Conservation (phyloP, 2,329 filamentous ascomycete genomes). For the Neonectria magnoliae region DNA sequence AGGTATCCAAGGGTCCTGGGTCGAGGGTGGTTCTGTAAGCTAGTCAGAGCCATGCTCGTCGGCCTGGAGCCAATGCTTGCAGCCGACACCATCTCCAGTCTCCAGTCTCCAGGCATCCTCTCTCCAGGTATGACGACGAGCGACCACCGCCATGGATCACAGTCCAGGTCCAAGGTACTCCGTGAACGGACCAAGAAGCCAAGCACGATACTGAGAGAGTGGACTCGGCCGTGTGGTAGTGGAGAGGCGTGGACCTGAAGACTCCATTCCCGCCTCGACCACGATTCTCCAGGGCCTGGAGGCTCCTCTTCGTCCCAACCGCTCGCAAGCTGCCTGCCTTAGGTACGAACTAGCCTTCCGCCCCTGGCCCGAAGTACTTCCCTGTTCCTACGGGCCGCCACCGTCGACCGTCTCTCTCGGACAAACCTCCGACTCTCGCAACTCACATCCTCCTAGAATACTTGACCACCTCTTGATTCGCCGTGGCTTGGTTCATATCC, state of each 20-base stretch:
- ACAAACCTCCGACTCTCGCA: neutral
- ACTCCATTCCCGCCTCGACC: slow-evolving; percentile 18
- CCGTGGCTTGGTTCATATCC: slow-evolving; percentile 23
- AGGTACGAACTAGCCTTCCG: neutral
- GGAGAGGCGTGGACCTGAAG: slow-evolving; percentile 9
- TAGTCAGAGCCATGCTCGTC: neutral
- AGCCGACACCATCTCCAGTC: slow-evolving; percentile 1
- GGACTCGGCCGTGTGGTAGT: slow-evolving; percentile 24
- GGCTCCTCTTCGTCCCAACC: slow-evolving; percentile 4
- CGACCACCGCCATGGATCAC: neutral
- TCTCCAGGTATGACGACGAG: slow-evolving; percentile 23
- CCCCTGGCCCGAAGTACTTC: neutral
- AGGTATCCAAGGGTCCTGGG: slow-evolving; percentile 9
- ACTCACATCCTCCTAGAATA: neutral
- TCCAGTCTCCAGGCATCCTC: slow-evolving; percentile 14
- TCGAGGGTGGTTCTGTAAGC: neutral
- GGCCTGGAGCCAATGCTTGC: slow-evolving; percentile 11
- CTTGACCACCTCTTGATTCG: slow-evolving; percentile 1
- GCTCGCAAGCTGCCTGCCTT: neutral
- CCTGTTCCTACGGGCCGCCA: neutral
- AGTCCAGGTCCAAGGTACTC: neutral
- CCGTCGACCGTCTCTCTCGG: neutral
- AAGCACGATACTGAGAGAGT: slow-evolving; percentile 13
- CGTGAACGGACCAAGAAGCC: slow-evolving; percentile 2
- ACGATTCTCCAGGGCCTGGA: neutral